Evolutionary conservation across 2,329 filamentous ascomycete species (phyloP).

Genomic region (Akanthomyces muscarius): DNA sequence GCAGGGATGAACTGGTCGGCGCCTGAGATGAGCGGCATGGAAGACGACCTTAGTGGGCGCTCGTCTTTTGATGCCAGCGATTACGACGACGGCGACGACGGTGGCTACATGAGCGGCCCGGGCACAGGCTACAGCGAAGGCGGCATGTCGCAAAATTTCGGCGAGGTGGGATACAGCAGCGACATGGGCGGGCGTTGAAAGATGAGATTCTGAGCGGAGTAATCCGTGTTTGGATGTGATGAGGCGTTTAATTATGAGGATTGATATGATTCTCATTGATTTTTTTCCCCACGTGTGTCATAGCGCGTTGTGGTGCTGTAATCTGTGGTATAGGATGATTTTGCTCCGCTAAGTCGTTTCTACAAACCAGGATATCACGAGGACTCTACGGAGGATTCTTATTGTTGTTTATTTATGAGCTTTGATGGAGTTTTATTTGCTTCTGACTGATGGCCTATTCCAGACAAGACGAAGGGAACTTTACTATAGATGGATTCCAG

Average conservation of each 20-base stretch:
- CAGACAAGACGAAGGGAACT: not conserved
- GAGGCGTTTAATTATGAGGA: not conserved
- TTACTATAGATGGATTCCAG: not conserved
- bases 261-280: not conserved
- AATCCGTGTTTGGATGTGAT: not conserved
- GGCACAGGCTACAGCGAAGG: slow-evolving; percentile 58
- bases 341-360: not conserved
- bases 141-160: slow-evolving; percentile 51
- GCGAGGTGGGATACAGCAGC: slow-evolving; percentile 49
- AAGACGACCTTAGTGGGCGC: slow-evolving; percentile 72
- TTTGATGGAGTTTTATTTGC: not conserved
- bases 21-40: slow-evolving; percentile 61
- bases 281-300: not conserved
- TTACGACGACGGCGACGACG: slow-evolving; percentile 69
- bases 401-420: not conserved
- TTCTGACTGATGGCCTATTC: not conserved
- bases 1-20: slow-evolving; percentile 80
- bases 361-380: not conserved
- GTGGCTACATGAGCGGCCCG: slow-evolving; percentile 61
- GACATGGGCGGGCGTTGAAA: slow-evolving; percentile 42
- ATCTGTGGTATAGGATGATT: not conserved
- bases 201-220: not conserved
- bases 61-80: slow-evolving; percentile 81
- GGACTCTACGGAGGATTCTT: not conserved
- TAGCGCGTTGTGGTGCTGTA: not conserved